phyloP scores from a whole-genome alignment of 108 stramenopile genomes.

The Epipyxis sp. region DNA sequence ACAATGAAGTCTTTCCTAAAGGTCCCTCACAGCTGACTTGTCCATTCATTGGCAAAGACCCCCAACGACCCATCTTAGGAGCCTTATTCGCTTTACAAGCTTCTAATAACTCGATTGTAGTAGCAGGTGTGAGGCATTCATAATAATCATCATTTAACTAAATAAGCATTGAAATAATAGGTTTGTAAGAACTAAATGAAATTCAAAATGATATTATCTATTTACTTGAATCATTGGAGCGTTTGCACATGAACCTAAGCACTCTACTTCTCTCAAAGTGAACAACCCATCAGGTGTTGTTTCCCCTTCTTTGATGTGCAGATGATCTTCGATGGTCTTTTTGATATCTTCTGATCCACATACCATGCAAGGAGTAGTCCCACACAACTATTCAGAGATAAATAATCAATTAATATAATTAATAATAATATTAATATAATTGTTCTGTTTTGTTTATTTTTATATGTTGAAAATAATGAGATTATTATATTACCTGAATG shows the following conservation, averaged over 20 bases:
- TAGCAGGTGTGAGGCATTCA: constrained; percentile 94
- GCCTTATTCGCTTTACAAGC: constrained; percentile 81
- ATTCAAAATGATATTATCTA: no score
- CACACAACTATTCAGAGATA: constrained; percentile 93
- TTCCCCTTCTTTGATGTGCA: constrained; percentile 66
- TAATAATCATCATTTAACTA: constrained; percentile 80
- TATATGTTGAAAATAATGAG: no score
- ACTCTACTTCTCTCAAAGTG: constrained; percentile 97
- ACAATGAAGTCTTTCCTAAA: constrained; percentile 83
- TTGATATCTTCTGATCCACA: constrained; percentile 97
- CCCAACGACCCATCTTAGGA: constrained; percentile 93
- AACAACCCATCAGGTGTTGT: constrained; percentile 94
- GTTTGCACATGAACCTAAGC: constrained; percentile 99
- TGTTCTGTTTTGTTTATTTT: not conserved
- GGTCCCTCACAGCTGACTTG: constrained; percentile 99
- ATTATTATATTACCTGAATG: constrained; percentile 51
- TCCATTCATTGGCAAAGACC: constrained; percentile 98
- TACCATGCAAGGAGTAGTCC: constrained; percentile 99
- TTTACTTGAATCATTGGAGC: constrained; percentile 99
- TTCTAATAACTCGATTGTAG: constrained; percentile 84
- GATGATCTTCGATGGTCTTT: constrained; percentile 83
- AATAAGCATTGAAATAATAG: not conserved
- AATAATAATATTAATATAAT: not conserved
- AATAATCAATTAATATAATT: no score
- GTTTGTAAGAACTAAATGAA: no score